Evolutionary conservation across 1,284 basidiomycete genomes (phyloP), one percentile per base, ranked within the genome.

Genomic region (Sanghuangporus baumii): DNA sequence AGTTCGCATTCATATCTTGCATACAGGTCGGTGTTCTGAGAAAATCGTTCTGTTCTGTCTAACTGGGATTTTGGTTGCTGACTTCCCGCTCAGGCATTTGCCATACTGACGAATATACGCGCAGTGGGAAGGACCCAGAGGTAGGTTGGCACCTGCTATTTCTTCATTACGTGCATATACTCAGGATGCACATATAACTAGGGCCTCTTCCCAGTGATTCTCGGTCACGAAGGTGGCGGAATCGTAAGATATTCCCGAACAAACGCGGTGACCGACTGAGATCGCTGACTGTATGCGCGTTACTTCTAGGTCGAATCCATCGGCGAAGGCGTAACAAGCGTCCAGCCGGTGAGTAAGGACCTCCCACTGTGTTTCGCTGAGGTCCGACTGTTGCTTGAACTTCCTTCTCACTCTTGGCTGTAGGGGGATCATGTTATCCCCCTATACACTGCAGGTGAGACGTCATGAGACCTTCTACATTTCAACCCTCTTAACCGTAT

Each of bases 81-180:
- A 54, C 16, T 54, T 31, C 26, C 23, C 37, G 36, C 12, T n/a
- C 73, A 83, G 94, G 96, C 69, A 91, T 99, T 74, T 99, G 97
- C 79, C 96, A 99, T 78, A 99, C 97, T 73, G 96, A 98, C 72
- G 93, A 94, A 74, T 98, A 96, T 81, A 96, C 95, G 63, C 89
- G 96, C 72, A 96, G 94, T 71, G 96, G 97, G 66, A 91, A 92
- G 74, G 96, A 99, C 75, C 88, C 96, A 46, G 96, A 99, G 83
- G 89, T 88, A 99, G 83, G 89, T 88, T 71, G 55, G 56, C 48
- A 31, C 38, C 26, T 60, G 57, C 52, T 47, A 54, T 56, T 40
- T 66, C 47, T 64, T 61, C 16, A 11, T 11, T 11, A 41, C 40
- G 40, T n/a, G 43, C 43, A 46, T 46, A 46, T 31, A 31, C 26